Conservation (phyloP, 495 filamentous ascomycete genomes). For the Trichocladium uniseriatum region DNA sequence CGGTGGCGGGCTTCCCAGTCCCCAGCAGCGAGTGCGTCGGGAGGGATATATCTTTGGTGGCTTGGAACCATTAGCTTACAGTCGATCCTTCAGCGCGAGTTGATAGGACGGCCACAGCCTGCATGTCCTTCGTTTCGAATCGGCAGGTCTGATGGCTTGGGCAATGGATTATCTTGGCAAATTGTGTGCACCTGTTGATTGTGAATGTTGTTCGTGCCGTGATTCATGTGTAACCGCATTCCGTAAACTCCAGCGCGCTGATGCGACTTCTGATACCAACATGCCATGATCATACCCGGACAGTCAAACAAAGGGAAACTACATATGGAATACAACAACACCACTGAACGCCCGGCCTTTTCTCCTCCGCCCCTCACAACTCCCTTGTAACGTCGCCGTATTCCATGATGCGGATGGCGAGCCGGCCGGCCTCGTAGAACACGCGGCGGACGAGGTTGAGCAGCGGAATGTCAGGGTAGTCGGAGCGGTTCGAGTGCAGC, state of each 20-base stretch:
- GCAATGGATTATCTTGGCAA: conserved; percentile 19
- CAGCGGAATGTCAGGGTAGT: conserved; percentile 54
- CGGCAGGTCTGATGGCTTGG: conserved; percentile 16
- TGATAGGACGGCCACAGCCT: conserved; percentile 13
- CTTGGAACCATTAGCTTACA: conserved; percentile 14
- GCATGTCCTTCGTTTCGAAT: conserved; percentile 21
- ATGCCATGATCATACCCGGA: background rate
- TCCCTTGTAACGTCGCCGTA: conserved; percentile 22
- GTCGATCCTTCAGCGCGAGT: conserved; percentile 15
- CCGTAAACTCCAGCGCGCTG: conserved; percentile 3
- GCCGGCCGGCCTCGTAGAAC: conserved; percentile 26
- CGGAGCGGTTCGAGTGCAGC: conserved; percentile 55
- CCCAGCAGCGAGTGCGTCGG: conserved; percentile 5
- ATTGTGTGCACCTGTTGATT: background rate
- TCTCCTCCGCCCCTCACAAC: too few relatives aligned
- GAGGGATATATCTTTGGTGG: conserved; percentile 12
- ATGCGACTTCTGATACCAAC: background rate
- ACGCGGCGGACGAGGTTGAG: conserved; percentile 44
- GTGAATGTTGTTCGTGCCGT: background rate
- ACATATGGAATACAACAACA: too few relatives aligned
- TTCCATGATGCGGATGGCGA: conserved; percentile 22
- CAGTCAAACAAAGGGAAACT: background rate
- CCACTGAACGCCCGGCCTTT: too few relatives aligned
- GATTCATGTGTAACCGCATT: background rate
- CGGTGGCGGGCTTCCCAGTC: conserved; percentile 14